Evolutionary conservation across 495 filamentous ascomycete species (phyloP).

Genomic region (Lophium mytilinum): DNA sequence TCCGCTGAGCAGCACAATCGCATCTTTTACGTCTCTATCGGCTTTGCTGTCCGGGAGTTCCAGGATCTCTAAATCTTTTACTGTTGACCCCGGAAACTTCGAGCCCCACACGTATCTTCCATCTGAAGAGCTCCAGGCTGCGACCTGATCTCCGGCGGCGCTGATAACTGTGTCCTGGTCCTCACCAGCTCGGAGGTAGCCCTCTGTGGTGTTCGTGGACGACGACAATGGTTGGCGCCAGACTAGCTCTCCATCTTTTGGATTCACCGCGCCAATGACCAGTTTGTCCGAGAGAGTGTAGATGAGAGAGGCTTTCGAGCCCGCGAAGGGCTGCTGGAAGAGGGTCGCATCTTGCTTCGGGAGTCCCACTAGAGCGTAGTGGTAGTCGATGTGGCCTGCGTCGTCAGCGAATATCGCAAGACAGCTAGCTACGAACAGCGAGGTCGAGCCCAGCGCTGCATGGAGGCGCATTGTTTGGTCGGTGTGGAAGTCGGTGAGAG

Average conservation of each 20-base stretch:
- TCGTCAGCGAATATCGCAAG: conserved; percentile 81
- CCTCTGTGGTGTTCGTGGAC: conserved; percentile 20
- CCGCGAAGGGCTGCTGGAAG: conserved; percentile 76
- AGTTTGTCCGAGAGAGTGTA: conserved; percentile 81
- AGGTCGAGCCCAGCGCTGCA: conserved; percentile 17
- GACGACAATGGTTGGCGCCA: conserved; percentile 71
- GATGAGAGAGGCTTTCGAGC: conserved; percentile 78
- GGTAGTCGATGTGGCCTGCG: conserved; percentile 86
- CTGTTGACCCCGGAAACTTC: conserved; percentile 44
- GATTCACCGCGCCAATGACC: conserved; percentile 81
- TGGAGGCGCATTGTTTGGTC: conserved; percentile 20
- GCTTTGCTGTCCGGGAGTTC: conserved; percentile 53
- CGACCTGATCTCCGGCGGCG: conserved; percentile 56
- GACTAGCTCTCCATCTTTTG: conserved; percentile 69
- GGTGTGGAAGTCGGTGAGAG: background rate
- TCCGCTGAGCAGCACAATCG: conserved; percentile 59
- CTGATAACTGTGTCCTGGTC: conserved; percentile 65
- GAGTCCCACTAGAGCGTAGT: conserved; percentile 77
- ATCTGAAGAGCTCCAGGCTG: conserved; percentile 75
- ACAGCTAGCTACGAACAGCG: conserved; percentile 29
- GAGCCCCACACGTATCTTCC: conserved; percentile 71
- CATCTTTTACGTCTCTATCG: conserved; percentile 49
- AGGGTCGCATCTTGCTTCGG: conserved; percentile 79
- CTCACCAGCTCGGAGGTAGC: conserved; percentile 62
- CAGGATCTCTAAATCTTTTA: conserved; percentile 73